Percentiles rank a stretch among this genome's conserved stretches.
phyloP scores from a whole-genome alignment of 2,329 filamentous ascomycete genomes.

The Pseudogymnoascus sp. region DNA sequence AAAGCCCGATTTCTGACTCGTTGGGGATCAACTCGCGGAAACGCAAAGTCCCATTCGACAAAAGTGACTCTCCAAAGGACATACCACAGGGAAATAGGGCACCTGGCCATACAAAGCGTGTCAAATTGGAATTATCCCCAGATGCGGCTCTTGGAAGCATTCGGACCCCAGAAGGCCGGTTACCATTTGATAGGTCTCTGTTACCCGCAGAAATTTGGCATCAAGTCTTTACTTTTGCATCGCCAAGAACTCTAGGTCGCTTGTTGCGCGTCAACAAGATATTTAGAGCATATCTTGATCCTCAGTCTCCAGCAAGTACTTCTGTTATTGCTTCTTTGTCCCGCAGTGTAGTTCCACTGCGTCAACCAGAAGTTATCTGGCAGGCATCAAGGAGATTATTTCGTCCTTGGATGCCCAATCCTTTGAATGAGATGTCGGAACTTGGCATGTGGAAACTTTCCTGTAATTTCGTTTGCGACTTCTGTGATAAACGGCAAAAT shows the following conservation, averaged over 20 bases:
- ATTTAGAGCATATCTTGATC: constrained; percentile 53
- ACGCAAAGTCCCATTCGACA: constrained; percentile 22
- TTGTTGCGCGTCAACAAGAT: constrained; percentile 58
- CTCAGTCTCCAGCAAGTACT: constrained; percentile 31
- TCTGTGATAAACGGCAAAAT: constrained; percentile 44
- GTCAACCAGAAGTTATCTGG: constrained; percentile 62
- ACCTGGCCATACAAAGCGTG: constrained; percentile 22
- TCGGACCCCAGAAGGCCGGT: constrained; percentile 18
- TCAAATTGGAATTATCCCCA: constrained; percentile 20
- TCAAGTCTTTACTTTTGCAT: constrained; percentile 56
- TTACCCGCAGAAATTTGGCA: constrained; percentile 61
- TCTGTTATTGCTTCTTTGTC: constrained; percentile 30
- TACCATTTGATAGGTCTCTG: constrained; percentile 23
- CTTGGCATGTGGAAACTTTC: constrained; percentile 68
- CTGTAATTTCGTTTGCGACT: constrained; percentile 55
- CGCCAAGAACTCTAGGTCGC: constrained; percentile 53
- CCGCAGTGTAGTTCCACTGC: constrained; percentile 26
- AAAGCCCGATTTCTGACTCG: neutral
- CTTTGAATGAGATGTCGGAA: constrained; percentile 56
- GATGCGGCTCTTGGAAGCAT: constrained; percentile 12
- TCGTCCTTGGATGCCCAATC: constrained; percentile 59
- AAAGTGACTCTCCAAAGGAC: constrained; percentile 18
- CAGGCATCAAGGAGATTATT: constrained; percentile 56
- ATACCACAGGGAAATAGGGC: constrained; percentile 16
- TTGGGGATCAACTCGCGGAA: neutral